A percentile compares a stretch with the other conserved stretches of the same genome.
Conservation (phyloP, 805 yeast genomes). For the Hanseniaspora vineae region DNA sequence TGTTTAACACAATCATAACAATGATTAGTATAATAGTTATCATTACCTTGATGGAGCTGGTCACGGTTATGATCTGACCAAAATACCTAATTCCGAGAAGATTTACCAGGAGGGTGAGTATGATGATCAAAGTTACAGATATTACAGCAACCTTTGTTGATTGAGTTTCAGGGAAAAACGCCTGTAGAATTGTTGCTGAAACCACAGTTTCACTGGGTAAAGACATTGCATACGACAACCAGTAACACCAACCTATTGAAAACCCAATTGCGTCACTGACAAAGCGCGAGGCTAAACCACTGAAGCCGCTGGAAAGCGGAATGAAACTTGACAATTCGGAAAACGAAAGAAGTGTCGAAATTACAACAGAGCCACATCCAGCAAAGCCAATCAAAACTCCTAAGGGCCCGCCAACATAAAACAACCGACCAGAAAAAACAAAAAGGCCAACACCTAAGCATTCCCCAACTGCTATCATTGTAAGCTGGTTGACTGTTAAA, state of each 20-base stretch:
- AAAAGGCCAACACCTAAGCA: constrained; percentile 54
- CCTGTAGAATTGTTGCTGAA: constrained; percentile 47
- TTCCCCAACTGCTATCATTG: constrained; percentile 58
- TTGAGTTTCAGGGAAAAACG: constrained; percentile 43
- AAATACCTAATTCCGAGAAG: constrained; percentile 57
- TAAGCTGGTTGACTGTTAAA: constrained; percentile 39
- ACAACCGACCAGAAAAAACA: constrained; percentile 46
- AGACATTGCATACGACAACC: constrained; percentile 41
- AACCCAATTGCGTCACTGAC: constrained; percentile 57
- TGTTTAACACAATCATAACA: constrained; percentile 48
- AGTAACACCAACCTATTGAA: constrained; percentile 54
- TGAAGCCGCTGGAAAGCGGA: constrained; percentile 51
- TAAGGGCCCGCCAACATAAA: constrained; percentile 44
- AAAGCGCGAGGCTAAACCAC: constrained; percentile 49
- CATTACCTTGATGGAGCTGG: constrained; percentile 44
- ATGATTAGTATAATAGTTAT: constrained; percentile 39
- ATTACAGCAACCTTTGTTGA: constrained; percentile 43
- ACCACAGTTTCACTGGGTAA: constrained; percentile 58
- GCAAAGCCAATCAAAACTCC: constrained; percentile 43
- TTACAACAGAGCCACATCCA: constrained; percentile 52
- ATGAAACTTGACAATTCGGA: constrained; percentile 54
- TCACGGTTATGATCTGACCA: constrained; percentile 61
- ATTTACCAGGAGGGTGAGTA: constrained; percentile 35
- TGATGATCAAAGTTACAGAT: constrained; percentile 49
- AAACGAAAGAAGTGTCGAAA: constrained; percentile 45